phyloP scores from a whole-genome alignment of 306 rosid genomes.

The Psophocarpus tetragonolobus region DNA sequence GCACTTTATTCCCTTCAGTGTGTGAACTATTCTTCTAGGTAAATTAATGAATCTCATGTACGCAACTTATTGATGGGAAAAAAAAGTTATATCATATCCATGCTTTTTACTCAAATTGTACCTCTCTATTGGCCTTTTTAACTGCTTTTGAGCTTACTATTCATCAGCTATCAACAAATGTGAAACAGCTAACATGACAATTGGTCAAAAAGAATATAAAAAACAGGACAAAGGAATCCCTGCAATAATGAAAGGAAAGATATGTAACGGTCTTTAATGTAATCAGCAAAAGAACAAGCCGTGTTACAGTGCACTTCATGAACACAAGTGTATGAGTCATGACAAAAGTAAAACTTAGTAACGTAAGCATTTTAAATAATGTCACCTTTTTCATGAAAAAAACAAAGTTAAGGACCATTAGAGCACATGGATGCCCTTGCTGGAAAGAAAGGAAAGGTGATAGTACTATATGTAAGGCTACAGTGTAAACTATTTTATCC shows the following conservation, averaged over 20 bases:
- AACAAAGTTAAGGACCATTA: background rate
- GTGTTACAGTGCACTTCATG: background rate
- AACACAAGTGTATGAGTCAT: background rate
- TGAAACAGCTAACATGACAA: background rate
- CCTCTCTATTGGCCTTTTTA: background rate
- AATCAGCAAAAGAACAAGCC: background rate
- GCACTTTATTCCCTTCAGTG: slow-evolving; percentile 22
- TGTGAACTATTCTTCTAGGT: slow-evolving; percentile 8
- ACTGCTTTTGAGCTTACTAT: background rate
- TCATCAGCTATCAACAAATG: background rate
- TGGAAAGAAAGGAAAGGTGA: background rate
- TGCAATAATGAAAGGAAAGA: background rate
- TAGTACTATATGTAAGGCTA: too few species aligned
- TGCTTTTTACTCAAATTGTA: background rate
- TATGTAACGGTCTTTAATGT: background rate
- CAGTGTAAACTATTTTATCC: too few species aligned
- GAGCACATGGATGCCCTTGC: background rate
- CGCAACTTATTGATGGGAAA: slow-evolving; percentile 17
- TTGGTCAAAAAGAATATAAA: background rate
- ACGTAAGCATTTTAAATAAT: background rate
- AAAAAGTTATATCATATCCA: background rate
- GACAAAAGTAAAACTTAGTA: background rate
- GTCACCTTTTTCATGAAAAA: background rate
- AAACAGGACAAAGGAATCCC: background rate
- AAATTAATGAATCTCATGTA: slow-evolving; percentile 7